A percentile compares a stretch with the other conserved stretches of the same genome.
phyloP scores from a whole-genome alignment of 2,329 filamentous ascomycete species.

The Colletotrichum karsti region DNA sequence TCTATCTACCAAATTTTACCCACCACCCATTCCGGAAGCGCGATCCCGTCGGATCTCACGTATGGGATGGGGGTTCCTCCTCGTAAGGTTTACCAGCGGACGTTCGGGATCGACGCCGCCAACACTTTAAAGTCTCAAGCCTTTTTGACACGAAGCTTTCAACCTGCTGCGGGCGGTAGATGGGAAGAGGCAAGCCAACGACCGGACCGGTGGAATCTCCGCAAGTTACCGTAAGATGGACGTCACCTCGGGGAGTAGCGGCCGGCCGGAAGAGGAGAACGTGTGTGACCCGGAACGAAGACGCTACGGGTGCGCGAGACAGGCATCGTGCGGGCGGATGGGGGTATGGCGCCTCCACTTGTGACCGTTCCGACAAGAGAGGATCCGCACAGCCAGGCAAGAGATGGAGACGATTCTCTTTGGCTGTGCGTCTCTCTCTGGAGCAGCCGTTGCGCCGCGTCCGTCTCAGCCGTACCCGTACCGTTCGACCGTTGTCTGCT shows the following conservation, averaged over 20 bases:
- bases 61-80: neutral
- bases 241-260: neutral
- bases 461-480: neutral
- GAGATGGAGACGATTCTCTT: neutral
- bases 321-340: neutral
- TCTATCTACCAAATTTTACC: neutral
- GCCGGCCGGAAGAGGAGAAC: neutral
- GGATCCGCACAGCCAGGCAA: neutral
- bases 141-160: neutral
- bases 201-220: neutral
- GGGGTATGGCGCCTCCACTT: neutral
- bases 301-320: neutral
- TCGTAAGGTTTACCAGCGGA: neutral
- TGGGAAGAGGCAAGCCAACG: neutral
- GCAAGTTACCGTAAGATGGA: neutral
- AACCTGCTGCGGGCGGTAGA: neutral
- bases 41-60: neutral
- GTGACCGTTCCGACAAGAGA: neutral
- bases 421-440: neutral
- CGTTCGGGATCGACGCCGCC: conserved; percentile 13
- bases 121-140: neutral
- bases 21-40: neutral
- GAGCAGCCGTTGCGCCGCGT: no score
- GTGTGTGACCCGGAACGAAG: neutral
- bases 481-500: neutral